Percentiles rank a stretch among this genome's conserved stretches.
Evolutionary conservation across 2,329 filamentous ascomycete genomes (phyloP).

Genomic region (Xylaria sp.): DNA sequence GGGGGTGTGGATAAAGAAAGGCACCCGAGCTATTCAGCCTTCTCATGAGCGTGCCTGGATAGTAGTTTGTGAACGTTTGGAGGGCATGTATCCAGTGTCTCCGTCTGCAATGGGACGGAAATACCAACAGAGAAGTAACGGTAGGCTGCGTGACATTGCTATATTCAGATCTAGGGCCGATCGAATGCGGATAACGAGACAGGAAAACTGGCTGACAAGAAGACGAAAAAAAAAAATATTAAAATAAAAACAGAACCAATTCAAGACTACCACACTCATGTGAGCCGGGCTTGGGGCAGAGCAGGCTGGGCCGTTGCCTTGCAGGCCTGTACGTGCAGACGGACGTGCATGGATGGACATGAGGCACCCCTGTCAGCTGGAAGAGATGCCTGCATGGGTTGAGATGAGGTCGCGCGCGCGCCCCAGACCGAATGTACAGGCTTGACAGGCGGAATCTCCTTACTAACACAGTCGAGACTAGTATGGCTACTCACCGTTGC

Average conservation of each 20-base stretch:
- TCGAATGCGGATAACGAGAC: slow-evolving; percentile 43
- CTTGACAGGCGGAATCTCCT: slow-evolving; percentile 11
- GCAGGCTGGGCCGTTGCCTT: slow-evolving; percentile 41
- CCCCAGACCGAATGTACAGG: slow-evolving; percentile 28
- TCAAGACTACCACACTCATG: slow-evolving; percentile 38
- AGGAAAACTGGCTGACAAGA: slow-evolving; percentile 38
- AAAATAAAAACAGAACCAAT: slow-evolving; percentile 31
- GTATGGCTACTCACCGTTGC: slow-evolving; percentile 8
- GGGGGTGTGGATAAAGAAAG: slow-evolving; percentile 48
- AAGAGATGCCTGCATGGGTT: slow-evolving; percentile 33
- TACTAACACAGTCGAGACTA: slow-evolving; percentile 19
- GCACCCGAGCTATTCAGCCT: slow-evolving; percentile 53
- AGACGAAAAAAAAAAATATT: slow-evolving; percentile 36
- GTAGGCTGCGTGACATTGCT: slow-evolving; percentile 54
- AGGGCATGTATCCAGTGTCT: slow-evolving; percentile 47
- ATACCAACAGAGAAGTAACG: slow-evolving; percentile 50
- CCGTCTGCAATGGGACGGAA: slow-evolving; percentile 53
- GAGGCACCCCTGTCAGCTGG: slow-evolving; percentile 39
- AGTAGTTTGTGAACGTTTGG: slow-evolving; percentile 44
- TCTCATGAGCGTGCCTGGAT: slow-evolving; percentile 42
- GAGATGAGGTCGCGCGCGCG: slow-evolving; percentile 30
- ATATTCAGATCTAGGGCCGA: slow-evolving; percentile 53
- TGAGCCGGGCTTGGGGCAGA: slow-evolving; percentile 42
- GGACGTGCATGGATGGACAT: slow-evolving; percentile 27
- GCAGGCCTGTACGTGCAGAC: slow-evolving; percentile 32